These are phyloP conservation scores for Senna siamea DNA, from an alignment of 306 rosid genomes.

Conservation along the genomic window DNA sequence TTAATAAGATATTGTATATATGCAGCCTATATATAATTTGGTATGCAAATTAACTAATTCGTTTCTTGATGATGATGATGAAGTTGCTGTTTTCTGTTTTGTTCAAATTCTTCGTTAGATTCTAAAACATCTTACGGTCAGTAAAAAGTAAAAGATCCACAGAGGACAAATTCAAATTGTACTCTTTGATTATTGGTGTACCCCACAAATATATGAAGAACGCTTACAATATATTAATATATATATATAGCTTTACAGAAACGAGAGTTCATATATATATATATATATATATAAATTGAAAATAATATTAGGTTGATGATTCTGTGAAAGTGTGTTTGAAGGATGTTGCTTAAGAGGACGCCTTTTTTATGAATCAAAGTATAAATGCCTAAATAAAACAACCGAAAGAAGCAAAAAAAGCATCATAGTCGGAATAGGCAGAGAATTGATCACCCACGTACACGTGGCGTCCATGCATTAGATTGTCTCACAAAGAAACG, in stretches of 20 bases:
- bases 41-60: too few species aligned
- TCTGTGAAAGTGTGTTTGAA: slow-evolving; percentile 5
- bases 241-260: too few species aligned
- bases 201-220: background rate
- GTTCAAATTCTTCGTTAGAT: background rate
- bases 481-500: slow-evolving; percentile 4
- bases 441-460: background rate
- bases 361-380: slow-evolving; percentile 12
- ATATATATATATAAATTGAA: background rate
- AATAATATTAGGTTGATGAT: background rate
- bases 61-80: background rate
- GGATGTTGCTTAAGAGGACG: slow-evolving; percentile 22
- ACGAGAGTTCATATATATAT: too few species aligned
- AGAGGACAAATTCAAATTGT: slow-evolving; percentile 7
- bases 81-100: too few species aligned
- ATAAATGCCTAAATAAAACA: slow-evolving; percentile 28
- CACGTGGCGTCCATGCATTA: slow-evolving; percentile 23
- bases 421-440: slow-evolving; percentile 14
- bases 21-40: too few species aligned
- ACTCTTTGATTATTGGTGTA: background rate
- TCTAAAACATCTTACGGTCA: background rate
- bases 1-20: too few species aligned
- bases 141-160: background rate
- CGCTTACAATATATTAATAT: background rate
- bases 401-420: slow-evolving; percentile 1